Conservation (phyloP, 2,329 filamentous ascomycete species). For the Cercospora nicotianae region DNA sequence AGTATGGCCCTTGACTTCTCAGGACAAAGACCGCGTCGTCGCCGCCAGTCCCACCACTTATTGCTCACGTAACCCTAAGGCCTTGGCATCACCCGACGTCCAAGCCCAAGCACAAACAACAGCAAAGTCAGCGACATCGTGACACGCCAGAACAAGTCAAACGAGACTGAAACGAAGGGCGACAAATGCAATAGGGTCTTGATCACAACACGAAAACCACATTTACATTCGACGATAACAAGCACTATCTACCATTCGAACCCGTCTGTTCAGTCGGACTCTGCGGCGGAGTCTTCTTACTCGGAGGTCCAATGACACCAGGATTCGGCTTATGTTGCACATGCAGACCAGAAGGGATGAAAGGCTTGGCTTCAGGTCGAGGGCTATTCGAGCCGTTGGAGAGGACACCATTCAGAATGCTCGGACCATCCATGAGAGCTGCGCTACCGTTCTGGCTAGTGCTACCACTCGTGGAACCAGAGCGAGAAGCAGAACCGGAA, state of each 20-base stretch:
- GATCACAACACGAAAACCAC: constrained; percentile 19
- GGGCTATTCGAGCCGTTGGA: constrained; percentile 38
- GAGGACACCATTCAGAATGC: constrained; percentile 12
- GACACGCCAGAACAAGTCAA: neutral
- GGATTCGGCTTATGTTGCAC: constrained; percentile 15
- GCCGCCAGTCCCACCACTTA: neutral
- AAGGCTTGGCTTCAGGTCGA: constrained; percentile 37
- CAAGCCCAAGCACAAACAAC: neutral
- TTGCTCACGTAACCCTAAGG: constrained; percentile 6
- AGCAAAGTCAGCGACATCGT: neutral
- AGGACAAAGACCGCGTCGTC: neutral
- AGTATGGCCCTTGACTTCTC: neutral
- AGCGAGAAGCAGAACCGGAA: constrained; percentile 11
- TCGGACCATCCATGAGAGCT: constrained; percentile 29
- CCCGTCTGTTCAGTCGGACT: constrained; percentile 27
- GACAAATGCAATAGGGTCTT: neutral
- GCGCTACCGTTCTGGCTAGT: constrained; percentile 27
- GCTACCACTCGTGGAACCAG: constrained; percentile 25
- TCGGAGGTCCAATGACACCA: constrained; percentile 33
- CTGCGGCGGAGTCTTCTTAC: constrained; percentile 26
- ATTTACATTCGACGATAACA: constrained; percentile 21
- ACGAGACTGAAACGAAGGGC: neutral
- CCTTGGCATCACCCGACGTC: neutral
- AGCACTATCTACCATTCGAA: constrained; percentile 34
- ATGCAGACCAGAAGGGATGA: constrained; percentile 27